A percentile compares a stretch with the other conserved stretches of the same genome.
Conservation (phyloP, 2,329 filamentous ascomycete genomes). For the Trichothecium sympodiale region DNA sequence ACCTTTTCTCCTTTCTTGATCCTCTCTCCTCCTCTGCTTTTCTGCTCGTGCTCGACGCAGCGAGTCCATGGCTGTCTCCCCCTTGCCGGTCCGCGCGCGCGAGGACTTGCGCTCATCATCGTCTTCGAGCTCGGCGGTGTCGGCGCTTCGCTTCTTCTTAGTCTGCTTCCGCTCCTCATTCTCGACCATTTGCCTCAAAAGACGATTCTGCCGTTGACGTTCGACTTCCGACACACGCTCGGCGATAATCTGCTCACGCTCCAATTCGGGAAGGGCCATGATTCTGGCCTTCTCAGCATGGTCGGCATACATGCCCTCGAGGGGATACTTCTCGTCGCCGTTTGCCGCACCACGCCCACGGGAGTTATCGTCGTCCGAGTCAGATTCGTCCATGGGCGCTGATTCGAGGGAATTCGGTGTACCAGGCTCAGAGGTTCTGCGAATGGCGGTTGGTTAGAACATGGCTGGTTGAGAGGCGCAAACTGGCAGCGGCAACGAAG, state of each 20-base stretch:
- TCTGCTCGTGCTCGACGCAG: conserved; percentile 51
- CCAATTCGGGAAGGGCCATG: conserved; percentile 77
- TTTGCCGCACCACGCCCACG: conserved; percentile 31
- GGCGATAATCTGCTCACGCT: conserved; percentile 81
- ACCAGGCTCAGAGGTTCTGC: conserved; percentile 3
- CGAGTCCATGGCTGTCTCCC: conserved; percentile 58
- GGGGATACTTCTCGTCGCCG: conserved; percentile 61
- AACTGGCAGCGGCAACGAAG: background rate
- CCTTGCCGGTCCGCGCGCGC: conserved; percentile 49
- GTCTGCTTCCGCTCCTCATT: conserved; percentile 43
- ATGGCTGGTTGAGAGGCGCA: background rate
- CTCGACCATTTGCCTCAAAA: conserved; percentile 69
- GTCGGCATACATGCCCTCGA: conserved; percentile 77
- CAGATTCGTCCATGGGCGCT: conserved; percentile 82
- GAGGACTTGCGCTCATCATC: conserved; percentile 55
- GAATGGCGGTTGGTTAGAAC: background rate
- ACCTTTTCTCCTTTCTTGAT: conserved; percentile 46
- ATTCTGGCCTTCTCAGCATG: conserved; percentile 67
- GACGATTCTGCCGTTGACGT: conserved; percentile 68
- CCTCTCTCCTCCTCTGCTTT: conserved; percentile 38
- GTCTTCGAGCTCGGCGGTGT: conserved; percentile 68
- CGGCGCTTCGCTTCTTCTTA: conserved; percentile 67
- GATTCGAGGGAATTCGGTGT: conserved; percentile 66
- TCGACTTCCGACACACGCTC: conserved; percentile 78
- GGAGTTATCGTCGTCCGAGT: conserved; percentile 46